These are phyloP conservation scores for Boletus sensibilis DNA, from an alignment of 768 basidiomycete species.

Conservation along the genomic window DNA sequence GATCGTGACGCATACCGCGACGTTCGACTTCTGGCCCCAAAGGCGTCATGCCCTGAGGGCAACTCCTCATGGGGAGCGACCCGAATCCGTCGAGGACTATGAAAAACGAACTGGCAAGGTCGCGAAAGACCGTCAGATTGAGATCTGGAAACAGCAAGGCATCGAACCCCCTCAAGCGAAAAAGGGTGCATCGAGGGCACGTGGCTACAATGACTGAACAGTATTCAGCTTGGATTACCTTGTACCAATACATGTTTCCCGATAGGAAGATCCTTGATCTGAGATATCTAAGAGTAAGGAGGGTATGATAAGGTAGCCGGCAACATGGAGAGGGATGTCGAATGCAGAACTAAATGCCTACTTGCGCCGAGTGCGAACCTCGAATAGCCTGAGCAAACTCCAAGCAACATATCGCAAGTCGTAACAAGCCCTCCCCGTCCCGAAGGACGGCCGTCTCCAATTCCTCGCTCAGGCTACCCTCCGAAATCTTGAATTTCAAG, in stretches of 20 bases:
- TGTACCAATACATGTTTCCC: slow-evolving; percentile 3
- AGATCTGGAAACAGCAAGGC: slow-evolving; percentile 70
- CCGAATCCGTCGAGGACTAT: slow-evolving; percentile 73
- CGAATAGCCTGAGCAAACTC: slow-evolving; percentile 18
- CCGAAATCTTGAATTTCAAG: slow-evolving; percentile 8
- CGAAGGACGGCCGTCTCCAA: slow-evolving; percentile 22
- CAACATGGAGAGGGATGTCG: background rate
- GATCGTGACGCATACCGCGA: slow-evolving; percentile 76
- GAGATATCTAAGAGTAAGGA: background rate
- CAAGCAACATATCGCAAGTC: slow-evolving; percentile 21
- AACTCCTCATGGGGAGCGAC: slow-evolving; percentile 79
- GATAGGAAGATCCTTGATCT: background rate
- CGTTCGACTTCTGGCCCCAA: slow-evolving; percentile 79
- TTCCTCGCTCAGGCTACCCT: slow-evolving; percentile 13
- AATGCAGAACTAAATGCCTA: slow-evolving; percentile 4
- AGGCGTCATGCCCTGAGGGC: slow-evolving; percentile 77
- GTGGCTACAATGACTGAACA: slow-evolving; percentile 61
- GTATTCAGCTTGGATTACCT: background rate
- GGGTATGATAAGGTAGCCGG: background rate
- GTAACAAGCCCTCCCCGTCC: slow-evolving; percentile 21
- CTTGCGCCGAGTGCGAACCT: slow-evolving; percentile 2
- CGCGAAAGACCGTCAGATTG: slow-evolving; percentile 72
- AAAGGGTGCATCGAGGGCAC: slow-evolving; percentile 37
- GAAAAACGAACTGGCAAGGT: slow-evolving; percentile 59
- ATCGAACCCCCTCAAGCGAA: slow-evolving; percentile 38